Base-by-base conservation (phyloP, 768 basidiomycete genomes). In the Kwoniella mangroviensis region DNA sequence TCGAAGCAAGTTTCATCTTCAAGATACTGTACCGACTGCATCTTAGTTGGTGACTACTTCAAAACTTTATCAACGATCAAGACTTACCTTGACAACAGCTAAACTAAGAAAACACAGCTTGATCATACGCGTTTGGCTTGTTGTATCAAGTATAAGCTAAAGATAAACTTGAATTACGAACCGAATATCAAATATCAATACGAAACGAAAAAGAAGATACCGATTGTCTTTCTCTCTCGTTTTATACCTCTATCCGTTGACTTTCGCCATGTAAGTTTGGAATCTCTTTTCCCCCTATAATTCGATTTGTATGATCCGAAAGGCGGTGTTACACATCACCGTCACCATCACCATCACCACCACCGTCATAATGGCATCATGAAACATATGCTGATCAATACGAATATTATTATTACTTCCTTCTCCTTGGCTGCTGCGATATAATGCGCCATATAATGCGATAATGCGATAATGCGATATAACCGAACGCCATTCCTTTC, bases 31-130 rank as follows among this genome's bases (percentile, higher is more conserved):
- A 34, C 34, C 34, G 9, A 34, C 34, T 34, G 6, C 34, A 34
- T 34, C 34, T 34, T 34, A 34, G 6, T 34, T 41, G 42, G 40
- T 34, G 19, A n/a, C 11, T 54, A 54, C 21, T 19, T 43, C 40
- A 40, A 43, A 60, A 60, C 58, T 41, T 60, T 60, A n/a, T n/a
- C 58, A 12, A 42, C 58, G 28, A 60, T 43, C 58, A 43, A 60
- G 12, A 19, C 4, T 17, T 19, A 60, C 13, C 41, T 42, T 15
- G 41, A 42, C 13, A 15, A 41, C 56, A 13, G 19, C 19, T 17
- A 28, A 6, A 26, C 19, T 15, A 60, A 58, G 17, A 12, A 26
- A 4, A 43, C 58, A 45, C 41, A 60, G 58, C 58, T 43, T n/a
- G 41, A n/a, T 60, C 7, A 60, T 42, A 60, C 56, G 15, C 28